phyloP scores from a whole-genome alignment of 352 stramenopile genomes.

The Lagenidium sp. region DNA sequence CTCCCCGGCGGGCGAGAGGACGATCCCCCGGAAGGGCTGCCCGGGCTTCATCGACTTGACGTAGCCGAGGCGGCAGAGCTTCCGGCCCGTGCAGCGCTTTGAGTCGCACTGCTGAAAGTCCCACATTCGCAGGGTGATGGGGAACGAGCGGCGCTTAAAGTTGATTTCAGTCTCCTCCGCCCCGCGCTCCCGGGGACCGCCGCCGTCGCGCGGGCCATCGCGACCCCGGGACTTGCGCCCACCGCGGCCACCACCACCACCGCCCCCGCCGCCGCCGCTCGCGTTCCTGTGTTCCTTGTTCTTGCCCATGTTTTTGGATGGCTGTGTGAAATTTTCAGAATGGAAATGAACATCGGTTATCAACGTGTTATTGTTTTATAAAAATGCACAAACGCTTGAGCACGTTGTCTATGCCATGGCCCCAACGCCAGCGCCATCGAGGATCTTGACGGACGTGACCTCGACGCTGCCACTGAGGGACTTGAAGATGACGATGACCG shows the following conservation, averaged over 20 bases:
- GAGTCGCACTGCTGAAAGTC: conserved; percentile 95
- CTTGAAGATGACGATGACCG: conserved; percentile 16
- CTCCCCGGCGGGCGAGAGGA: conserved; percentile 89
- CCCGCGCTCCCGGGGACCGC: conserved; percentile 17
- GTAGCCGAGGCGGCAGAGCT: conserved; percentile 88
- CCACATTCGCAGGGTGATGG: conserved; percentile 89
- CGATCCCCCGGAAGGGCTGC: conserved; percentile 90
- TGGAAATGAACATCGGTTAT: too few relatives aligned
- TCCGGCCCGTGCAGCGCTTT: conserved; percentile 92
- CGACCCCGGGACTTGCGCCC: conserved; percentile 12
- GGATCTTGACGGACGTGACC: conserved; percentile 7
- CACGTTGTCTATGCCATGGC: too few relatives aligned
- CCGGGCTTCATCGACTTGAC: conserved; percentile 91
- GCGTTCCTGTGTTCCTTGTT: conserved; percentile 11
- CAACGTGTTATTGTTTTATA: too few relatives aligned
- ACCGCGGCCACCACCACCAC: conserved; percentile 2
- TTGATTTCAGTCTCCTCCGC: conserved; percentile 60
- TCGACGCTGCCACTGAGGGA: conserved; percentile 8
- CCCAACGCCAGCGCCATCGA: too few relatives aligned
- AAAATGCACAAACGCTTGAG: too few relatives aligned
- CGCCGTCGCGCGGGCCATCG: conserved; percentile 1
- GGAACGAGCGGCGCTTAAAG: conserved; percentile 66
- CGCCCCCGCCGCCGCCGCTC: not conserved
- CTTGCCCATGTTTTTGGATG: conserved; percentile 25
- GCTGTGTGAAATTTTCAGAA: too few relatives aligned